A percentile compares a stretch with the other conserved stretches of the same genome.
Conservation (phyloP, 257 asterid species). For the Mentha longifolia region DNA sequence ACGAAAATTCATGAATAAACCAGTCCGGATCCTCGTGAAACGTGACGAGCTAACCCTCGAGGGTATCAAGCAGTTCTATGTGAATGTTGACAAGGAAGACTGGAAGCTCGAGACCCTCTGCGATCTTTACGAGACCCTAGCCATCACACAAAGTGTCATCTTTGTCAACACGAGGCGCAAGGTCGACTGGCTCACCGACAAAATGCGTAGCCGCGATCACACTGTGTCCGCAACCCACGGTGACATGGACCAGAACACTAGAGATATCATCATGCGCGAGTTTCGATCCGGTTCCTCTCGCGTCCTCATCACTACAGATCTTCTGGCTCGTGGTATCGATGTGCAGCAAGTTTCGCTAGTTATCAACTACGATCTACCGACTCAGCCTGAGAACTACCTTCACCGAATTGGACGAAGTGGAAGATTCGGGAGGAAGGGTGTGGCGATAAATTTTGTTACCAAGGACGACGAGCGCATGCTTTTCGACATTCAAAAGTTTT, state of each 20-base stretch:
- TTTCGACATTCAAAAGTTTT: constrained; percentile 55
- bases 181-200: constrained; percentile 69
- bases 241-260: constrained; percentile 68
- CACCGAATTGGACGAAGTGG: constrained; percentile 72
- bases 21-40: constrained; percentile 62
- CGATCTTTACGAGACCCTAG: constrained; percentile 53
- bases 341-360: constrained; percentile 71
- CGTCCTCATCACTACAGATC: constrained; percentile 64
- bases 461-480: constrained; percentile 65
- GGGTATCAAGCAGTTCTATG: constrained; percentile 61
- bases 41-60: constrained; percentile 63
- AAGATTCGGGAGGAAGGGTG: constrained; percentile 71
- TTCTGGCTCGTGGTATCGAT: constrained; percentile 69
- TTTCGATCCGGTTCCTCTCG: constrained; percentile 67
- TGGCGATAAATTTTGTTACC: constrained; percentile 65
- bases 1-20: constrained; percentile 65
- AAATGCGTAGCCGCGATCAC: constrained; percentile 60
- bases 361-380: constrained; percentile 59
- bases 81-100: constrained; percentile 54
- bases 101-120: constrained; percentile 63
- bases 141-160: constrained; percentile 68
- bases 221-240: constrained; percentile 62
- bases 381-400: constrained; percentile 69
- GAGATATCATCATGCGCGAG: constrained; percentile 67
- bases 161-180: constrained; percentile 66